Evolutionary conservation across 176 grass and related monocot species (phyloP).

Genomic region (Oryza brachyantha): DNA sequence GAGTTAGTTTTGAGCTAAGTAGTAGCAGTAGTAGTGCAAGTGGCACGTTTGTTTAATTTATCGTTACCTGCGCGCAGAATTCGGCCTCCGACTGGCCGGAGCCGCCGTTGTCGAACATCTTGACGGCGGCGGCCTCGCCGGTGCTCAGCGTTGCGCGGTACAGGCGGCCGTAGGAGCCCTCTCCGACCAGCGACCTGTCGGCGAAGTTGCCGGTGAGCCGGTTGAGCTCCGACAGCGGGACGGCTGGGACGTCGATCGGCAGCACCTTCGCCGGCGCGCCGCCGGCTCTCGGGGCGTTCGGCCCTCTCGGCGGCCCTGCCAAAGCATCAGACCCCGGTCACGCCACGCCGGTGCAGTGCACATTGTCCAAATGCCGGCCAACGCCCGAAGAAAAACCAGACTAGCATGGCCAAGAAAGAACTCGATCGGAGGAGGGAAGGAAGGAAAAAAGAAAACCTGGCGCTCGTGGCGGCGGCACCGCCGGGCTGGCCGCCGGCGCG

Average conservation of each 20-base stretch:
- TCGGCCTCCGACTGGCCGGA: constrained; percentile 66
- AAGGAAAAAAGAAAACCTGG: no score
- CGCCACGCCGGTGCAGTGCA: no score
- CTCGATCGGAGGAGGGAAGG: not conserved
- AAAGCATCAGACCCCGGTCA: not conserved
- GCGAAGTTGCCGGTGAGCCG: constrained; percentile 65
- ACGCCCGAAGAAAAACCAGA: not conserved
- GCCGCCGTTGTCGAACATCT: constrained; percentile 71
- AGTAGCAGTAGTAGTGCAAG: no score
- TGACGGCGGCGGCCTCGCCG: constrained; percentile 63
- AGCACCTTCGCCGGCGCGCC: constrained; percentile 51
- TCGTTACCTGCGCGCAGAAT: constrained; percentile 60
- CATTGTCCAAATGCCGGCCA: no score
- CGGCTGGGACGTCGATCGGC: constrained; percentile 66
- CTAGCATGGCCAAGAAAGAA: not conserved
- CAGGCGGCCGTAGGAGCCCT: constrained; percentile 91
- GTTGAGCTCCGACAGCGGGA: constrained; percentile 69
- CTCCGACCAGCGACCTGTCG: constrained; percentile 64
- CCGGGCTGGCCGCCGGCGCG: constrained; percentile 21
- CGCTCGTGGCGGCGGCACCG: constrained; percentile 17
- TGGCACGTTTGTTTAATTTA: no score
- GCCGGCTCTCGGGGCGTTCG: constrained; percentile 44
- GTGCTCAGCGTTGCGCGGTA: constrained; percentile 66
- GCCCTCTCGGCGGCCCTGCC: constrained; percentile 53
- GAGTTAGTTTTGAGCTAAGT: not conserved